Evolutionary conservation across 2,329 filamentous ascomycete genomes (phyloP).

Genomic region (Sclerotiophoma versabilis): DNA sequence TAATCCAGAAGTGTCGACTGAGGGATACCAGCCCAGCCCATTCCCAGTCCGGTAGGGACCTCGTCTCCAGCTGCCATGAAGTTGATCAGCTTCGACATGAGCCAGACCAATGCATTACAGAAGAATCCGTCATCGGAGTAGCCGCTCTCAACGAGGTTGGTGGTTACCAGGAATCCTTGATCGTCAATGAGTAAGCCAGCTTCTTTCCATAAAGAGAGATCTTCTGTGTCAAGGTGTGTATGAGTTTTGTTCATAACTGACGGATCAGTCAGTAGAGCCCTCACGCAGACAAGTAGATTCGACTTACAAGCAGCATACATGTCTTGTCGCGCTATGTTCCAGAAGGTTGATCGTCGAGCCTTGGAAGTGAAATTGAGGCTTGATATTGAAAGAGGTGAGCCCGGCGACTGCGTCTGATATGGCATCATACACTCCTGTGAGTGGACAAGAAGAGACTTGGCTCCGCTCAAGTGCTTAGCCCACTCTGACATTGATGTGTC

Average conservation of each 20-base stretch:
- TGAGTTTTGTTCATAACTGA: conserved; percentile 66
- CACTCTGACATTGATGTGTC: conserved; percentile 69
- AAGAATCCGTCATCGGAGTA: conserved; percentile 63
- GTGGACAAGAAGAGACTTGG: conserved; percentile 67
- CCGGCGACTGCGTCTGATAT: conserved; percentile 53
- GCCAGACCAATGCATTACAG: conserved; percentile 70
- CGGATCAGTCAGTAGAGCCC: conserved; percentile 12
- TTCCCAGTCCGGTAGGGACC: conserved; percentile 48
- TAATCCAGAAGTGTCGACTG: conserved; percentile 59
- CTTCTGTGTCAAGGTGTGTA: conserved; percentile 67
- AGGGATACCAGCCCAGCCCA: conserved; percentile 55
- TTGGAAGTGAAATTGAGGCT: conserved; percentile 54
- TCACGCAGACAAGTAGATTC: not conserved
- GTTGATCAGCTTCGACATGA: conserved; percentile 71
- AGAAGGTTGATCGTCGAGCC: conserved; percentile 67
- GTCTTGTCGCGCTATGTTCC: conserved; percentile 72
- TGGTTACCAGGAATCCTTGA: conserved; percentile 59
- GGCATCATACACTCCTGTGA: conserved; percentile 59
- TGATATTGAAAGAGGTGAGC: conserved; percentile 34
- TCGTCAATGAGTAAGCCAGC: conserved; percentile 66
- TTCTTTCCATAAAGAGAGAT: conserved; percentile 69
- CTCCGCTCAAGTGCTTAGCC: conserved; percentile 69
- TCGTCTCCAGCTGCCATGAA: conserved; percentile 66
- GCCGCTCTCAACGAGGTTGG: conserved; percentile 49
- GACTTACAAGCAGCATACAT: conserved; percentile 67